A percentile compares a stretch with the other conserved stretches of the same genome.
phyloP scores from a whole-genome alignment of 306 rosid genomes.

The Cyclanthera cordifolia region DNA sequence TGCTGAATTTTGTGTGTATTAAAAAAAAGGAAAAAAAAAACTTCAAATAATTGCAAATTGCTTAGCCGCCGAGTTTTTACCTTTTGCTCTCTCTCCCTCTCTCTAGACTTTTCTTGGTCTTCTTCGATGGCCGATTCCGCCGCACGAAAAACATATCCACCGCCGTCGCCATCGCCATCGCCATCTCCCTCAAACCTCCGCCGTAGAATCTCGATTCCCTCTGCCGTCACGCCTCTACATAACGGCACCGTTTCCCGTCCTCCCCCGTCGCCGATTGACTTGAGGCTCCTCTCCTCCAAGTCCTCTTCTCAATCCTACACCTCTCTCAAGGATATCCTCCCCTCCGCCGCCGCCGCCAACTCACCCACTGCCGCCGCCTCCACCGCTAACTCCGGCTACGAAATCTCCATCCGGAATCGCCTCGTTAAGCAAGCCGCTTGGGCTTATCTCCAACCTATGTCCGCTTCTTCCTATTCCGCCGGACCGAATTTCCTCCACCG shows the following conservation, averaged over 20 bases:
- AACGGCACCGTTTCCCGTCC: constrained; percentile 11
- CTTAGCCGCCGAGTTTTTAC: too few species aligned
- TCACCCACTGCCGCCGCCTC: constrained; percentile 4
- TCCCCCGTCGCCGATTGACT: constrained; percentile 11
- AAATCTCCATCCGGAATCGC: constrained; percentile 52
- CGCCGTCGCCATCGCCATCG: too few species aligned
- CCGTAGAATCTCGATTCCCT: constrained; percentile 25
- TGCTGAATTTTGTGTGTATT: too few species aligned
- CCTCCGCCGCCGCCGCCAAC: constrained; percentile 14
- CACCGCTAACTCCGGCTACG: constrained; percentile 29
- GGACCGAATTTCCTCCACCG: constrained; percentile 21
- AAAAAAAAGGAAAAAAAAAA: too few species aligned
- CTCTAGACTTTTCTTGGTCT: too few species aligned
- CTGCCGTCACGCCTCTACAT: background rate
- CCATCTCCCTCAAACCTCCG: background rate
- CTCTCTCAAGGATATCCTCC: constrained; percentile 52
- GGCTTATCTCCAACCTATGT: constrained; percentile 94
- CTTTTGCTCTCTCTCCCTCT: too few species aligned
- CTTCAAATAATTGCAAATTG: too few species aligned
- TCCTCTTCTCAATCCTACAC: constrained; percentile 23
- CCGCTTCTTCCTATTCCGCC: constrained; percentile 33
- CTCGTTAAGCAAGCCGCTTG: constrained; percentile 96
- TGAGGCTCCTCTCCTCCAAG: constrained; percentile 18
- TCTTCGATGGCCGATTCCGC: constrained; percentile 2
- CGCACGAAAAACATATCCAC: background rate